Evolutionary conservation across 1,284 basidiomycete genomes (phyloP).

Genomic region (Pseudozyma sp.): DNA sequence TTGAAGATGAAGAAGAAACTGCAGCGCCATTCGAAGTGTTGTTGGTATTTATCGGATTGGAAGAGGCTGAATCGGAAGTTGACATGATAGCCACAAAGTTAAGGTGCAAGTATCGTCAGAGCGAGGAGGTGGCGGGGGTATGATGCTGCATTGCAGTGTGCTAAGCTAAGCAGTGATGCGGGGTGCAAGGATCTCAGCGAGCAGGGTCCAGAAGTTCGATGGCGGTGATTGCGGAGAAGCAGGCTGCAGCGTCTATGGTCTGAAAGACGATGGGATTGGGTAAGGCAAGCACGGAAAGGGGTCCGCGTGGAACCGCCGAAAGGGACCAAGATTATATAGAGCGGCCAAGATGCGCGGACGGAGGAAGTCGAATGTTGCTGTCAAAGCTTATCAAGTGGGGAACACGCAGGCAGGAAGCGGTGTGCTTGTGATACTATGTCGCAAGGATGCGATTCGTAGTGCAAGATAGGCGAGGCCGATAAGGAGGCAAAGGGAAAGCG

Average conservation of each 20-base stretch:
- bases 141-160: conserved; percentile 10
- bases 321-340: conserved; percentile 16
- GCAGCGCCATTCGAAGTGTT: conserved; percentile 5
- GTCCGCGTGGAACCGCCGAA: conserved; percentile 18
- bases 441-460: too few relatives aligned
- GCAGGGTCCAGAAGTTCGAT: conserved; percentile 8
- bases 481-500: not conserved
- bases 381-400: conserved; percentile 2
- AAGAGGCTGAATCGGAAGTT: not conserved
- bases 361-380: not conserved
- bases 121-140: not conserved
- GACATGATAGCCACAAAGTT: not conserved
- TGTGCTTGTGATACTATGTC: too few relatives aligned
- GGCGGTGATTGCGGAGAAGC: too few relatives aligned
- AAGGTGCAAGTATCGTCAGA: not conserved
- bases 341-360: conserved; percentile 31
- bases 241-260: not conserved
- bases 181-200: too few relatives aligned
- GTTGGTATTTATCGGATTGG: conserved; percentile 5
- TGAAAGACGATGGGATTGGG: not conserved
- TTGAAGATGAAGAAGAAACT: conserved; percentile 6
- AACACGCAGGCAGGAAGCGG: too few relatives aligned
- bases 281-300: conserved; percentile 1
- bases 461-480: too few relatives aligned
- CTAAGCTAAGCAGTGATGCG: not conserved